Base-by-base conservation (phyloP, 1,284 basidiomycete genomes). In the Cerrena zonata region DNA sequence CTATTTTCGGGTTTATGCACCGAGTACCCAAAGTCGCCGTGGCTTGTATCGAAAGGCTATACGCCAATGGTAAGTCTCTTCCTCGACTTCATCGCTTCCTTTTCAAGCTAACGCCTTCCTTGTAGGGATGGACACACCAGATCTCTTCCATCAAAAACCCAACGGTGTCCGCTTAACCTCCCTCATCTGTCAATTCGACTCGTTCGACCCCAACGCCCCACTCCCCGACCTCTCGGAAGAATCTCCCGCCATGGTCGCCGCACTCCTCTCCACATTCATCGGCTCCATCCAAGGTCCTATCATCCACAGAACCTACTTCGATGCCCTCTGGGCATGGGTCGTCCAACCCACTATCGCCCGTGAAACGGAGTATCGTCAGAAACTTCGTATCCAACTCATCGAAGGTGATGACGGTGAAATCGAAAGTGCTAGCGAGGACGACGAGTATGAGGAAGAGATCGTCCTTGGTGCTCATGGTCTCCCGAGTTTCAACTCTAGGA, bases 401-500 rank as follows among this genome's bases (percentile, higher is more conserved):
- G 19, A 45, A 23, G 25, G 7, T 19, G n/a, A 27, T 15, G 27
- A 50, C 21, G 48, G 48, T 4, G 40, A 34, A n/a, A 10, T 45
- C 13, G n/a, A 50, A n/a, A 30, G 24, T 21, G 48, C 23, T 5
- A 38, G 22, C 4, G 48, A 50, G 24, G 40, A 44, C n/a, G 48
- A 45, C 18, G 41, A 50, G 19, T 38, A 49, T n/a, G 47, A 49
- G 19, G 37, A 41, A 11, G 42, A 44, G 24, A 26, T 44, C 13
- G 45, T 12, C 24, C 19, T 34, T 36, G 45, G 45, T 37, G 15
- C 19, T 19, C 46, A 18, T 21, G 42, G 42, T 19, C 26, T 50
- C 10, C 48, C 48, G 22, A 45, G 41, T n/a, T 45, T 50, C 41
- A 50, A 45, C 11, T 50, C 48, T 2, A 24, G 48, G 19, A 10